These are phyloP conservation scores for Ceratobasidium sp. DNA, from an alignment of 1,284 basidiomycete genomes.

Conservation along the genomic window DNA sequence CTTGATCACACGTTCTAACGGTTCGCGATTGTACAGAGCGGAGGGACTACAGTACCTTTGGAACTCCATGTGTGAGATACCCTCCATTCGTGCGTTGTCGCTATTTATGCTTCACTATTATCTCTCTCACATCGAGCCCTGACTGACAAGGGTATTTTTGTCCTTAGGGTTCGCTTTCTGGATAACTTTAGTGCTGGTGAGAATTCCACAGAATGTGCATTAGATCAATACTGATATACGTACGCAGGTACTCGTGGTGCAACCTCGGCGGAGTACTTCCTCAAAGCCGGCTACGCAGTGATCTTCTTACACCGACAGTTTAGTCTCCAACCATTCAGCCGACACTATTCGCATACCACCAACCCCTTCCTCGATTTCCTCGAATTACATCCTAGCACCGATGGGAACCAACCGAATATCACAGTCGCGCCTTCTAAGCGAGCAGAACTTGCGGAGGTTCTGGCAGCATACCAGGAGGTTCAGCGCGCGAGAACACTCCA, in stretches of 20 bases:
- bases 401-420: constrained; percentile 58
- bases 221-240: constrained; percentile 13
- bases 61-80: constrained; percentile 93
- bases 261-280: constrained; percentile 97
- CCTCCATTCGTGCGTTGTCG: constrained; percentile 2
- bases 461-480: constrained; percentile 84
- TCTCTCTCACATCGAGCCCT: too few species aligned
- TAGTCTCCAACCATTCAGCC: constrained; percentile 94
- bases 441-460: constrained; percentile 72
- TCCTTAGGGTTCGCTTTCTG: constrained; percentile 88
- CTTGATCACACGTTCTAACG: constrained; percentile 23
- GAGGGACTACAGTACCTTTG: constrained; percentile 93
- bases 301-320: constrained; percentile 99
- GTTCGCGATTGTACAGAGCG: constrained; percentile 70
- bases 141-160: constrained; percentile 17
- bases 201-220: constrained; percentile 49
- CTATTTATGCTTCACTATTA: constrained; percentile 8
- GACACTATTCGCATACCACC: constrained; percentile 97
- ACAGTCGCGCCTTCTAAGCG: constrained; percentile 73
- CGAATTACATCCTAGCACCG: constrained; percentile 54
- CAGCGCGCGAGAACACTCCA: constrained; percentile 79
- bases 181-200: constrained; percentile 98
- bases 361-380: constrained; percentile 98
- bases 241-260: constrained; percentile 89
- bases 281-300: constrained; percentile 93